Evolutionary conservation across 2,329 filamentous ascomycete genomes (phyloP).

Genomic region (Tolypocladium tropicale): DNA sequence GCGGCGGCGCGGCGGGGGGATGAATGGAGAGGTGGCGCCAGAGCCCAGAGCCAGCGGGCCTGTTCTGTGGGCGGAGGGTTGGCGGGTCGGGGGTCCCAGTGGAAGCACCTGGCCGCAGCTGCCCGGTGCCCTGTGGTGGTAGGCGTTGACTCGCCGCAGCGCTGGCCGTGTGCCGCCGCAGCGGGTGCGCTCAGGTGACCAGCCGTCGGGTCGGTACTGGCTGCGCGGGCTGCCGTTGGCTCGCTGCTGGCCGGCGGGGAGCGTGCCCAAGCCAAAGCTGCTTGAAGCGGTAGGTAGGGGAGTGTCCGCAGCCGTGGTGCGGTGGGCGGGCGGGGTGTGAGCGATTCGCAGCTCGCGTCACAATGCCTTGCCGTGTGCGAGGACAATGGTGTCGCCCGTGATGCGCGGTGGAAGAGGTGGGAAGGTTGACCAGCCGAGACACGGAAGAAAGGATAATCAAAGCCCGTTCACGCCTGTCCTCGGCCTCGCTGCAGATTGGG

Average conservation of each 20-base stretch:
- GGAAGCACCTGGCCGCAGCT: neutral
- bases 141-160: neutral
- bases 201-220: neutral
- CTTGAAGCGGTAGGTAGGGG: no score
- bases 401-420: neutral
- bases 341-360: neutral
- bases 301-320: neutral
- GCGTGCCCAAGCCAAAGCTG: no score
- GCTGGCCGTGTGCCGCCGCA: neutral
- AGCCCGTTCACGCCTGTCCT: neutral
- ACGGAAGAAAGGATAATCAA: neutral
- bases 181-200: neutral
- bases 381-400: neutral
- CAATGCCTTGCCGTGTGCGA: neutral
- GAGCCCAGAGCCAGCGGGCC: neutral
- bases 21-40: neutral
- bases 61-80: neutral
- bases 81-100: neutral
- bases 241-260: neutral
- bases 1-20: neutral
- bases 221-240: neutral
- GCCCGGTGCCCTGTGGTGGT: no score
- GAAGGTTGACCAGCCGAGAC: neutral
- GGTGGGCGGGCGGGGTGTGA: neutral
- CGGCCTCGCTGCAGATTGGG: conserved; percentile 2